Evolutionary conservation across 1,139 yeast species (phyloP), one percentile per base, ranked within the genome.

Genomic region (Suhomyces anneliseae): DNA sequence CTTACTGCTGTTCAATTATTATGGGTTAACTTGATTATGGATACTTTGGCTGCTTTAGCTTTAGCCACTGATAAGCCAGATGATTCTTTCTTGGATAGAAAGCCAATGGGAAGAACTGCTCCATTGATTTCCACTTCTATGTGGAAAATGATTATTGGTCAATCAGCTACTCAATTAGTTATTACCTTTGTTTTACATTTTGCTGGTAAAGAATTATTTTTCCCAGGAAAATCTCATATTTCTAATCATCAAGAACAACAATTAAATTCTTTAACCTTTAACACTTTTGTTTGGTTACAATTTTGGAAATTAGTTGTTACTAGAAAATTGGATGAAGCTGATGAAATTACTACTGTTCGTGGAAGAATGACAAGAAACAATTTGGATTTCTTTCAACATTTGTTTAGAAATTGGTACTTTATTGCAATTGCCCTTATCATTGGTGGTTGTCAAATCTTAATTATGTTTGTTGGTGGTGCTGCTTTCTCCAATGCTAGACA

Each of bases 71-170:
- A 93, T 65, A 93, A 95, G 57, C 99, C 99, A 0, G 90, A 89
- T 57, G 88, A 85, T 43, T 78, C 84, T 37, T 83, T 89, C 42
- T 75, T 93, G 60, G 81, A 87, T 54, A 78, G 90, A 49, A 85
- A 82, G 62, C 99, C 99, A 1, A 92, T 87, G 40, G 95, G 95
- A 39, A 79, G 97, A 60, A 71, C 74, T 27, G 79, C 82, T n/a
- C 87, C 95, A 2, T 76, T 93, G 65, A 92, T 93, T 56, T 78
- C 96, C 2, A 84, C 85, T 5, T 87, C 96, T 15, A 93, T 95
- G 93, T 93, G 99, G 99, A 93, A 93, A 67, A 92, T 95, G 97
- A 93, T 95, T 58, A 56, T 92, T 45, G 95, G 97, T 5, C 97
- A 93, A 69, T 81, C 97, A 1, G 54, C 75, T 8, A 79, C 83